These are phyloP conservation scores for Berberis thunbergii DNA, from an alignment of 164 flowering plant genomes.

Conservation along the genomic window DNA sequence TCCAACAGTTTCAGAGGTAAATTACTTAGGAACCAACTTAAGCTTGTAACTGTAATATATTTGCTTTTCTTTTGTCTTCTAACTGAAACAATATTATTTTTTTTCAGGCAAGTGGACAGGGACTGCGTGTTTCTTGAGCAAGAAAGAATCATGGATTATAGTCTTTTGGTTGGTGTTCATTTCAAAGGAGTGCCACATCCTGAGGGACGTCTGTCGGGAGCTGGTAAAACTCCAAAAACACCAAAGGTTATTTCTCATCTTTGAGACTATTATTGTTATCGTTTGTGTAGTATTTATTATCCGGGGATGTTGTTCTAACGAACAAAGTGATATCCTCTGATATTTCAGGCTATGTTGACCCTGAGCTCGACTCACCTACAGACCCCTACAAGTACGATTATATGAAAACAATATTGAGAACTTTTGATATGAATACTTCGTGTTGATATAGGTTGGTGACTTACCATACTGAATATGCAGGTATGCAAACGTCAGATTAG, in stretches of 20 bases:
- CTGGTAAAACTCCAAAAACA: background rate
- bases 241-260: background rate
- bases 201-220: background rate
- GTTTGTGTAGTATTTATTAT: background rate
- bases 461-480: slow-evolving; percentile 18
- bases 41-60: background rate
- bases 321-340: background rate
- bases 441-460: background rate
- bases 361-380: slow-evolving; percentile 40
- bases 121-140: slow-evolving; percentile 85
- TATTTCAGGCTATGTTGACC: slow-evolving; percentile 31
- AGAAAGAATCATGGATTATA: slow-evolving; percentile 86
- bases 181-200: slow-evolving; percentile 30
- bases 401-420: background rate
- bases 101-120: slow-evolving; percentile 63
- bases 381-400: slow-evolving; percentile 44
- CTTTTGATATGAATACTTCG: background rate
- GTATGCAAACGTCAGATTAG: slow-evolving; percentile 60
- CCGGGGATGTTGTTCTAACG: background rate
- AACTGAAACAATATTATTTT: background rate
- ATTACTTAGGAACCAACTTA: slow-evolving; percentile 9
- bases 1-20: slow-evolving; percentile 60
- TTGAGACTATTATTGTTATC: background rate
- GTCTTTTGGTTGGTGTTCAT: slow-evolving; percentile 83
- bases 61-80: background rate